phyloP scores from a whole-genome alignment of 352 stramenopile species.

The Phytophthora cryptogea region DNA sequence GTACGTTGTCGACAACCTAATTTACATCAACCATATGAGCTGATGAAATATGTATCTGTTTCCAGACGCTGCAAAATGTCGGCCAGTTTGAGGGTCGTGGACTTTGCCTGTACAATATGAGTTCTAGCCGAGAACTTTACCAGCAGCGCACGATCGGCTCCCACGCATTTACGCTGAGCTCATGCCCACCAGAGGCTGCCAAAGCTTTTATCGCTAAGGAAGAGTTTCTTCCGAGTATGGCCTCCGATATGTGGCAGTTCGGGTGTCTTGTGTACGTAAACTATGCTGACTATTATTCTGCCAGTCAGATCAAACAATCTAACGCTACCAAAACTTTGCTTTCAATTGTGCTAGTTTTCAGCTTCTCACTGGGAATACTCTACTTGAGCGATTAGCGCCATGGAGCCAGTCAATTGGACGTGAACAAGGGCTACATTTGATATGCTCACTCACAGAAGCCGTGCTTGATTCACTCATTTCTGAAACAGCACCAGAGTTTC shows the following conservation, averaged over 20 bases:
- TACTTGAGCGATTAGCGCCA: constrained; percentile 51
- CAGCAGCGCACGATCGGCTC: constrained; percentile 32
- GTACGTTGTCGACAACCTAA: constrained; percentile 27
- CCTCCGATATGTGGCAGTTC: constrained; percentile 78
- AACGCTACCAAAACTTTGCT: neutral
- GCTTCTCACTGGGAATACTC: constrained; percentile 46
- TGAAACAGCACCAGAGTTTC: constrained; percentile 36
- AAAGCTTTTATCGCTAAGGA: constrained; percentile 47
- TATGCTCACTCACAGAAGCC: constrained; percentile 58
- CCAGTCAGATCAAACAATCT: neutral
- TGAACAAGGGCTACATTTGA: constrained; percentile 53
- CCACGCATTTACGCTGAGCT: constrained; percentile 29
- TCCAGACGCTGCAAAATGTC: constrained; percentile 44
- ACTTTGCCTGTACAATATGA: constrained; percentile 51
- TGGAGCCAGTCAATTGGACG: constrained; percentile 43
- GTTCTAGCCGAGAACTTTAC: constrained; percentile 46
- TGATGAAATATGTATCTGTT: constrained; percentile 6
- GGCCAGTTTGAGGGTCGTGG: constrained; percentile 50
- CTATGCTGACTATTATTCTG: neutral
- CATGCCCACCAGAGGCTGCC: constrained; percentile 59
- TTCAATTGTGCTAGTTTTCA: constrained; percentile 42
- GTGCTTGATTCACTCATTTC: constrained; percentile 47
- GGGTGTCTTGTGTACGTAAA: constrained; percentile 67
- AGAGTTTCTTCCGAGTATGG: constrained; percentile 45
- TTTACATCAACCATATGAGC: neutral